Percentiles rank a stretch among this genome's conserved stretches.
These are phyloP conservation scores for Fraxinus albicans DNA, from an alignment of 305 asterid species.

Conservation along the genomic window DNA sequence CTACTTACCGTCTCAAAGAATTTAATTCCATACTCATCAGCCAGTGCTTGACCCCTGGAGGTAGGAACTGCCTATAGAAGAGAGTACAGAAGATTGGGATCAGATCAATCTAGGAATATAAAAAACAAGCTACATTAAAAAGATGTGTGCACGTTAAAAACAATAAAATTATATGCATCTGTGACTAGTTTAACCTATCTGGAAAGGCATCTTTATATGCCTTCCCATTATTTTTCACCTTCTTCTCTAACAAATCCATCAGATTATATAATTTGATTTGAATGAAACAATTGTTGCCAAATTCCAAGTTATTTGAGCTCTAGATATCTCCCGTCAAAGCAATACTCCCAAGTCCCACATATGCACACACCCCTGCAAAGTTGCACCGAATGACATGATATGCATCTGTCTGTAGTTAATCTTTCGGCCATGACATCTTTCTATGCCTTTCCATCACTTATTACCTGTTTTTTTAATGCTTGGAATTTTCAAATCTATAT, in stretches of 20 bases:
- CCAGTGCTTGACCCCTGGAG: constrained; percentile 46
- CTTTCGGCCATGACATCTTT: not conserved
- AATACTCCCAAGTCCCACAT: not conserved
- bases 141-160: not conserved
- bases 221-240: not conserved
- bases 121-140: not conserved
- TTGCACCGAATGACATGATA: not conserved
- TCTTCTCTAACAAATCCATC: not conserved
- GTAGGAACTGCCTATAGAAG: constrained; percentile 42
- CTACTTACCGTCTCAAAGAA: constrained; percentile 44
- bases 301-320: not conserved
- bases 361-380: not conserved
- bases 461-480: not conserved
- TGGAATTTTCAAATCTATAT: not conserved
- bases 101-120: constrained; percentile 7
- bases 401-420: not conserved
- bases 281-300: not conserved
- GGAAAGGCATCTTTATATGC: not conserved
- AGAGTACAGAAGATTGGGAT: not conserved
- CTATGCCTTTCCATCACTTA: not conserved
- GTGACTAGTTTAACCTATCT: not conserved
- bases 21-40: constrained; percentile 44
- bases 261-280: not conserved
- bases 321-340: not conserved
- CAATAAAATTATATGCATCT: not conserved